Evolutionary conservation across 805 yeast genomes (phyloP), one percentile per base, ranked within the genome.

Genomic region (Martiniozyma abietophila): DNA sequence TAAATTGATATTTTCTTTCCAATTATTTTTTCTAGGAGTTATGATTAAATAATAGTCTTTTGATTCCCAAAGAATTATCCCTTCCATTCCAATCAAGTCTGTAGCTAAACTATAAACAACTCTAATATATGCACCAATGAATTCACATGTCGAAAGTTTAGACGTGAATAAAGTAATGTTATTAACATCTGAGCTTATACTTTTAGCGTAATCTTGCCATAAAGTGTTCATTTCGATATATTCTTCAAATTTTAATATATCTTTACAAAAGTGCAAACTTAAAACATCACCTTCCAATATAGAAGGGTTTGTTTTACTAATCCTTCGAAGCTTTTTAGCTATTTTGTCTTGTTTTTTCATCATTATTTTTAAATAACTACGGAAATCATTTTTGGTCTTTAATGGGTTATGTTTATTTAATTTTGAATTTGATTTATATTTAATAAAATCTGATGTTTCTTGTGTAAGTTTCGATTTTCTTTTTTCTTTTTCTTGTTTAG

Each of bases 1-100:
- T 52, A 56, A 11, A 6, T 18, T 41, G 1, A 52, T 35, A 22
- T 48, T 42, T 4, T 42, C 34, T 37, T 56, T 61, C 67, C 67
- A 62, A 38, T 52, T 59, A 18, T 53, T 55, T 8, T 48, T 48
- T 29, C 69, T 50, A 3, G 69, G 69, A 1, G 76, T 68, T 9
- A 76, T 75, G 30, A 85, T 48, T 3, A 83, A 67, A 49, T 83
- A 79, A 40, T 71, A 69, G 44, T 75, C 74, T 51, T 80, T 85
- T 7, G 89, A 70, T 51, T 86, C 96, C 80, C 92, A 82, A 2
- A 83, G 59, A 2, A 86, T 82, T 5, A 86, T 80, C 0, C 96
- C 96, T 25, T 62, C 44, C 21, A 67, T 46, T 0, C 92, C 94
- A 6, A 78, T 64, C 36, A 71, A 49, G 32, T 72, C 67, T 5